A percentile compares a stretch with the other conserved stretches of the same genome.
Evolutionary conservation across 495 filamentous ascomycete species (phyloP).

Genomic region (Penicillium salamii): DNA sequence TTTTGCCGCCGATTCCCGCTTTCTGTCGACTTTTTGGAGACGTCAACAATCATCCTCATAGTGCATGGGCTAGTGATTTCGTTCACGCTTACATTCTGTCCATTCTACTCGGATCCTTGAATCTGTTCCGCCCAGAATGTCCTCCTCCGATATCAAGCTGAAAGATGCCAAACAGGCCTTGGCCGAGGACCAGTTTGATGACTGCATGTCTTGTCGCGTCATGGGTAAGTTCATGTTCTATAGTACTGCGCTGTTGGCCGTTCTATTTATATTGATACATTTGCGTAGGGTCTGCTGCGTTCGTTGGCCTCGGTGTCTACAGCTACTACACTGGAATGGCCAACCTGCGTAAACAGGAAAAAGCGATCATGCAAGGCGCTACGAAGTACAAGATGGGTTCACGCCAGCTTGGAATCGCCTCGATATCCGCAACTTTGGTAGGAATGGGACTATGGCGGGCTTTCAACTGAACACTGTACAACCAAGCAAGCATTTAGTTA

Average conservation of each 20-base stretch:
- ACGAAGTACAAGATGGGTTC: slow-evolving; percentile 76
- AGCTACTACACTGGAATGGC: slow-evolving; percentile 77
- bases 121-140: background rate
- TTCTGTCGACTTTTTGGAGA: slow-evolving; percentile 20
- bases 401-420: slow-evolving; percentile 64
- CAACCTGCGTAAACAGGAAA: slow-evolving; percentile 68
- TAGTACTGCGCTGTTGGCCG: background rate
- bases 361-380: slow-evolving; percentile 64
- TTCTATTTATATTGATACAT: slow-evolving; percentile 7
- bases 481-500: background rate
- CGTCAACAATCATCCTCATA: background rate
- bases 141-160: slow-evolving; percentile 21
- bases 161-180: slow-evolving; percentile 49
- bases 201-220: slow-evolving; percentile 67
- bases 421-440: slow-evolving; percentile 66
- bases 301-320: slow-evolving; percentile 86
- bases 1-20: slow-evolving; percentile 42
- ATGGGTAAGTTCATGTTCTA: slow-evolving; percentile 49
- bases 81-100: slow-evolving; percentile 2
- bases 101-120: background rate
- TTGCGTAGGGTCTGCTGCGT: slow-evolving; percentile 69
- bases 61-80: background rate
- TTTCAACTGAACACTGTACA: slow-evolving; percentile 42
- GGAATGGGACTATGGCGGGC: slow-evolving; percentile 64
- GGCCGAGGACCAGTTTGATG: slow-evolving; percentile 61